Evolutionary conservation across 1,284 basidiomycete species (phyloP), one percentile per base, ranked within the genome.

Genomic region (Ustilago curta): DNA sequence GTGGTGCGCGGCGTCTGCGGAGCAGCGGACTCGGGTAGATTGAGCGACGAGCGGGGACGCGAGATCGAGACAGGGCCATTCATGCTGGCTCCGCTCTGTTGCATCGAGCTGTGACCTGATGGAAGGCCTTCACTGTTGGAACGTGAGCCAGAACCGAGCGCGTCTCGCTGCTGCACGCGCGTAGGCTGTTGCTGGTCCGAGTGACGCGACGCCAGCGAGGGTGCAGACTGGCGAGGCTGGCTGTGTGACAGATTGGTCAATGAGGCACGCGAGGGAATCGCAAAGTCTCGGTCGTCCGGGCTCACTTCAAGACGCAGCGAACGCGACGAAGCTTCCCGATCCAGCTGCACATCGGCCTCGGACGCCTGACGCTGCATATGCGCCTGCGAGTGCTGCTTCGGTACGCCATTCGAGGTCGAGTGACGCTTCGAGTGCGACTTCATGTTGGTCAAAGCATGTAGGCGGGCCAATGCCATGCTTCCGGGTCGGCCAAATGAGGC

Each of bases 1-100:
- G 92, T 94, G 39, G 94, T 93, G 31, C 91, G 89, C 0, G 94
- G 94, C 1, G 93, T 92, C 76, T 91, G 91, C 0, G 93, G 91
- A 29, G 89, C 87, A 0, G 90, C 88, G 16, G 59, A 58, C 35
- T 76, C 74, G 25, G 74, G 74, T 44, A 76, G 52, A 50, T 76
- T 59, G 54, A 70, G 44, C 45, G 66, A 69, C 16, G 75, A 73
- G 3, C 75, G 70, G 44, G 65, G 66, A 29, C 66, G 66, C 39
- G 68, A 54, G 40, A 77, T 66, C 37, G 61, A 74, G 23, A 74
- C 59, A 1, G 71, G 68, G 9, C 67, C 69, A 18, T 59, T 37
- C 44, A 61, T 32, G 53, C 54, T 58, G n/a, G 49, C 29, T 29
- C 39, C 52, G 29, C 23, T 59, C 19, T 60, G 53, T 37, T 60